phyloP scores from a whole-genome alignment of 768 basidiomycete species.

The Suillus cothurnatus region DNA sequence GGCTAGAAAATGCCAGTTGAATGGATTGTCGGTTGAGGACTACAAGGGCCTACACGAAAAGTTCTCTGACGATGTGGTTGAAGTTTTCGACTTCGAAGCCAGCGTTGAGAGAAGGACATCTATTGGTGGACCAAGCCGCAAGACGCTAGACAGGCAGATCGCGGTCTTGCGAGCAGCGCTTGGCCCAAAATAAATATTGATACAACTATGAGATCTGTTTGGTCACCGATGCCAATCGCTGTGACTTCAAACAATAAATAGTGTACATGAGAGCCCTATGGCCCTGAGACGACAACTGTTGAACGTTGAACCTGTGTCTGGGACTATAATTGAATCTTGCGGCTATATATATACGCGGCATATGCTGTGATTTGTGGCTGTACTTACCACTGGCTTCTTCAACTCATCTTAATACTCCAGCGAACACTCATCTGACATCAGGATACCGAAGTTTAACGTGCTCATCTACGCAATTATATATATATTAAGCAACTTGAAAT shows the following conservation, averaged over 20 bases:
- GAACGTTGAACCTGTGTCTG: too few species aligned
- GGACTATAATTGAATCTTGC: too few species aligned
- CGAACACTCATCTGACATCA: neutral
- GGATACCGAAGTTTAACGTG: neutral
- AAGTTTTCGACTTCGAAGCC: constrained; percentile 93
- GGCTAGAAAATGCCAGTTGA: constrained; percentile 74
- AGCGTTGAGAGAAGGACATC: constrained; percentile 91
- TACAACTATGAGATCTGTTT: neutral
- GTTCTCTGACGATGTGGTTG: constrained; percentile 80
- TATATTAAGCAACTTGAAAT: neutral
- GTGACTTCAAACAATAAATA: neutral
- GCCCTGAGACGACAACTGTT: neutral
- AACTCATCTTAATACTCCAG: neutral
- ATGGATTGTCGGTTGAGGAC: constrained; percentile 78
- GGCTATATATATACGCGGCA: too few species aligned
- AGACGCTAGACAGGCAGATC: constrained; percentile 87
- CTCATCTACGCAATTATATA: neutral
- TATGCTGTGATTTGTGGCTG: constrained; percentile 7
- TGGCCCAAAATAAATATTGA: constrained; percentile 21
- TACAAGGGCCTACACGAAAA: constrained; percentile 73
- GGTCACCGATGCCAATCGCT: neutral
- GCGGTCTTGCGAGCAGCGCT: constrained; percentile 67
- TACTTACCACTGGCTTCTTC: neutral
- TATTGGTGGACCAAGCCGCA: constrained; percentile 87
- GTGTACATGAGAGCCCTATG: neutral